phyloP scores from a whole-genome alignment of 345 rosid genomes.

The Gossypium arboreum region DNA sequence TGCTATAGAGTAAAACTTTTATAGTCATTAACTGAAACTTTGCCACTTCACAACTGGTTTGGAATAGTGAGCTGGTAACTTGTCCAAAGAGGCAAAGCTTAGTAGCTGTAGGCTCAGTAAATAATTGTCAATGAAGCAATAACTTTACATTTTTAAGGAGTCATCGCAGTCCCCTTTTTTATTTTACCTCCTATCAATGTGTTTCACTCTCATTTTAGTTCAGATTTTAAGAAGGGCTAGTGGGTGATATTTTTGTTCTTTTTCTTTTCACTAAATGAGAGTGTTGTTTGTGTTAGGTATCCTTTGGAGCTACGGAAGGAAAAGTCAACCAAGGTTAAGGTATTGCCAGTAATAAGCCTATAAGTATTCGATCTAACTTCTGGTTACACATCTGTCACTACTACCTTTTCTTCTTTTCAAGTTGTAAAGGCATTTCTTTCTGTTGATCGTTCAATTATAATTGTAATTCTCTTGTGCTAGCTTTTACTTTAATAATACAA shows the following conservation, averaged over 20 bases:
- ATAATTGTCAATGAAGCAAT: not conserved
- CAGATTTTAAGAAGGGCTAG: not conserved
- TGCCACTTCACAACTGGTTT: not conserved
- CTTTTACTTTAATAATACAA: not conserved
- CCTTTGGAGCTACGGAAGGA: slow-evolving; percentile 92
- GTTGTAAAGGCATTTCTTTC: not conserved
- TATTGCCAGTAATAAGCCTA: slow-evolving; percentile 17
- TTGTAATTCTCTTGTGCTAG: not conserved
- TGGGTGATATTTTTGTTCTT: not conserved
- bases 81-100: not conserved
- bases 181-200: not conserved
- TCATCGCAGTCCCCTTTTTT: not conserved
- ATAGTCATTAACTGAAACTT: not conserved
- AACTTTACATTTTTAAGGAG: not conserved
- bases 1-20: not conserved
- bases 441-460: slow-evolving; percentile 3
- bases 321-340: slow-evolving; percentile 88
- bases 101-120: not conserved
- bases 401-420: not conserved
- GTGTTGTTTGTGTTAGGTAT: slow-evolving; percentile 46
- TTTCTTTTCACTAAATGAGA: not conserved
- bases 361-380: not conserved
- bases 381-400: not conserved
- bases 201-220: not conserved
- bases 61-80: not conserved